Evolutionary conservation across 2,329 filamentous ascomycete genomes (phyloP).

Genomic region (Amphichorda felina): DNA sequence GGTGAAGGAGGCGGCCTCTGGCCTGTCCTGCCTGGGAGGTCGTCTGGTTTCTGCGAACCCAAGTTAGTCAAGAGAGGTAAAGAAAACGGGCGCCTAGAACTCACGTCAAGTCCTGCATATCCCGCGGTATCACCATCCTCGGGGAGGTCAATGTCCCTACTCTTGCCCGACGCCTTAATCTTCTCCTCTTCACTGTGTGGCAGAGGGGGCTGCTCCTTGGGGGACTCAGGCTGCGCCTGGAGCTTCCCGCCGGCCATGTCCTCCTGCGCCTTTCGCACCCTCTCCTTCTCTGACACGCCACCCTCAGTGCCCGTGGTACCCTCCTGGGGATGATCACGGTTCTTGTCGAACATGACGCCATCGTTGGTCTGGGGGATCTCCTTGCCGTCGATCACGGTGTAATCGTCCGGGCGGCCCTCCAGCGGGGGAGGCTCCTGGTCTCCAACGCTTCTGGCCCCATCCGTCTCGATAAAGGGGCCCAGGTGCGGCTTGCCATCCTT

Average conservation of each 20-base stretch:
- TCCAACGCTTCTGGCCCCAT: slow-evolving; percentile 12
- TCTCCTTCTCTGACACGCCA: slow-evolving; percentile 79
- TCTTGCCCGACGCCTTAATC: slow-evolving; percentile 32
- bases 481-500: slow-evolving; percentile 88
- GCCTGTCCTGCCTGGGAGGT: slow-evolving; percentile 68
- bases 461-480: slow-evolving; percentile 63
- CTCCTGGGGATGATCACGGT: slow-evolving; percentile 62
- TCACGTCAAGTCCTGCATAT: slow-evolving; percentile 24
- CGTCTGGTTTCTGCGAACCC: slow-evolving; percentile 58
- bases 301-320: slow-evolving; percentile 84
- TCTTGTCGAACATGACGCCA: slow-evolving; percentile 88
- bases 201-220: slow-evolving; percentile 74
- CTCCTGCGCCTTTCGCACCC: slow-evolving; percentile 58
- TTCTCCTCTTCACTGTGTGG: slow-evolving; percentile 73
- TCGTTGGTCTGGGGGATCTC: slow-evolving; percentile 55
- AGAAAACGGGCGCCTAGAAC: slow-evolving; percentile 3
- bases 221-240: slow-evolving; percentile 68
- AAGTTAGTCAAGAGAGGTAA: not conserved
- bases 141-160: slow-evolving; percentile 20
- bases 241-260: slow-evolving; percentile 50
- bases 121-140: slow-evolving; percentile 22
- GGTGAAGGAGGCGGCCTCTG: slow-evolving; percentile 62
- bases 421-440: slow-evolving; percentile 27
- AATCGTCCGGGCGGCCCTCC: slow-evolving; percentile 38
- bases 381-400: slow-evolving; percentile 43